These are phyloP conservation scores for Plectosphaerella cucumerina DNA, from an alignment of 2,329 filamentous ascomycete species.

Conservation along the genomic window DNA sequence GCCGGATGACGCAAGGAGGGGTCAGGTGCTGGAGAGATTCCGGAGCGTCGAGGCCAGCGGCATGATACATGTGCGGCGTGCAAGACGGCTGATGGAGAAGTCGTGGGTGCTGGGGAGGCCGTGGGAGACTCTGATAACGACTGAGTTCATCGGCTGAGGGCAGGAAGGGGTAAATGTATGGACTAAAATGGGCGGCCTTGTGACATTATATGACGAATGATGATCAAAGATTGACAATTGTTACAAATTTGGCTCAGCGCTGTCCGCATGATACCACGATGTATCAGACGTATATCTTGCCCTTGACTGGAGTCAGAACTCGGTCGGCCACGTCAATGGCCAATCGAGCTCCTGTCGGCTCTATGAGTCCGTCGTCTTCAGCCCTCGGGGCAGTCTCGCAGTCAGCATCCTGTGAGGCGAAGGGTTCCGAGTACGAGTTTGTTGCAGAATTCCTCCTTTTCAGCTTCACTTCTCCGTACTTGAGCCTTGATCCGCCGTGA, in stretches of 20 bases:
- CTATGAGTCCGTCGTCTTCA: too few species aligned
- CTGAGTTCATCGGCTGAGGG: conserved; percentile 63
- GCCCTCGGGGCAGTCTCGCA: too few species aligned
- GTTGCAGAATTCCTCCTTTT: neutral
- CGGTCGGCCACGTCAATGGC: neutral
- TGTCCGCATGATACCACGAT: too few species aligned
- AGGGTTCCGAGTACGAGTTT: neutral
- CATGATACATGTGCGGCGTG: conserved; percentile 67
- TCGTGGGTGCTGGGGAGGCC: conserved; percentile 65
- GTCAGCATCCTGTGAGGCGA: neutral
- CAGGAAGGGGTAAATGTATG: too few species aligned
- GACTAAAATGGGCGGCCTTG: too few species aligned
- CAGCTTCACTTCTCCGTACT: neutral
- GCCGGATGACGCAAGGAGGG: conserved; percentile 47
- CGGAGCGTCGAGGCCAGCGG: conserved; percentile 66
- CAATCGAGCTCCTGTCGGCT: neutral
- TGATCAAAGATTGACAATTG: too few species aligned
- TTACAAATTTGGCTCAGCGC: too few species aligned
- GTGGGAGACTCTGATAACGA: conserved; percentile 64
- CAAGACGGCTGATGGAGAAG: conserved; percentile 61
- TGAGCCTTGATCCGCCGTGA: neutral
- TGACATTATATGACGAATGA: too few species aligned
- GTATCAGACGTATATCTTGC: neutral
- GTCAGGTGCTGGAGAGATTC: conserved; percentile 62
- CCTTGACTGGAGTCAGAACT: neutral